Percentiles rank a stretch among this genome's conserved stretches.
These are phyloP conservation scores for Aureobasidium sp. DNA, from an alignment of 2,329 filamentous ascomycete species.

Conservation along the genomic window DNA sequence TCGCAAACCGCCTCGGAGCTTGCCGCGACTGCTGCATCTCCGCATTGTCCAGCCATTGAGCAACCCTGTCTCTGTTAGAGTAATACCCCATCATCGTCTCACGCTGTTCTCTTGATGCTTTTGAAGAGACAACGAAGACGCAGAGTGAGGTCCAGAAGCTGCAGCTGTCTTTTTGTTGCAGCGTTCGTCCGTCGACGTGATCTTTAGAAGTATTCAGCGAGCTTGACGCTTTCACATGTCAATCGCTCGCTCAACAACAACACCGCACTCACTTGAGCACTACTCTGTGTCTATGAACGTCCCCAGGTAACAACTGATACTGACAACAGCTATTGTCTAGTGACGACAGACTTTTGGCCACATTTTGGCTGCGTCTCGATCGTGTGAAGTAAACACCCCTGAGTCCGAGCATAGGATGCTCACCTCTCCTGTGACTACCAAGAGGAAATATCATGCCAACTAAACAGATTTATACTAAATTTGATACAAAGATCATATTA, in stretches of 20 bases:
- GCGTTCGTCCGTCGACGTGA: neutral
- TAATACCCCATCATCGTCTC: neutral
- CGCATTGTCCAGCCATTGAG: neutral
- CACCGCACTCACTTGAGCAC: neutral
- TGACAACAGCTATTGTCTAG: neutral
- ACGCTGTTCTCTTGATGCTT: too few relatives aligned
- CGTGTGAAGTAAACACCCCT: neutral
- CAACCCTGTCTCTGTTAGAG: neutral
- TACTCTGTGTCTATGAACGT: too few relatives aligned
- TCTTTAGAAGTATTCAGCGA: neutral
- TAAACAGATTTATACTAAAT: neutral
- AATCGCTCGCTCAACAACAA: neutral
- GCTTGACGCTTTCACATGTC: neutral
- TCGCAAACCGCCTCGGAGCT: neutral
- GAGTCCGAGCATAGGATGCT: neutral
- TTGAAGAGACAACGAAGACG: too few relatives aligned
- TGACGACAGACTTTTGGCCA: neutral
- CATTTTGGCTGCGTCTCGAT: neutral
- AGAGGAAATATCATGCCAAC: too few relatives aligned
- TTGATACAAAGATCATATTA: too few relatives aligned
- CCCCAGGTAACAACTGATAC: neutral
- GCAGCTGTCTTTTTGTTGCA: neutral
- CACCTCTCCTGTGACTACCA: neutral
- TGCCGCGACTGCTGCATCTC: neutral
- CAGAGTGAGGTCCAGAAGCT: neutral